A percentile compares a stretch with the other conserved stretches of the same genome.
Evolutionary conservation across 2,329 filamentous ascomycete genomes (phyloP).

Genomic region (Curvularia spicifera): DNA sequence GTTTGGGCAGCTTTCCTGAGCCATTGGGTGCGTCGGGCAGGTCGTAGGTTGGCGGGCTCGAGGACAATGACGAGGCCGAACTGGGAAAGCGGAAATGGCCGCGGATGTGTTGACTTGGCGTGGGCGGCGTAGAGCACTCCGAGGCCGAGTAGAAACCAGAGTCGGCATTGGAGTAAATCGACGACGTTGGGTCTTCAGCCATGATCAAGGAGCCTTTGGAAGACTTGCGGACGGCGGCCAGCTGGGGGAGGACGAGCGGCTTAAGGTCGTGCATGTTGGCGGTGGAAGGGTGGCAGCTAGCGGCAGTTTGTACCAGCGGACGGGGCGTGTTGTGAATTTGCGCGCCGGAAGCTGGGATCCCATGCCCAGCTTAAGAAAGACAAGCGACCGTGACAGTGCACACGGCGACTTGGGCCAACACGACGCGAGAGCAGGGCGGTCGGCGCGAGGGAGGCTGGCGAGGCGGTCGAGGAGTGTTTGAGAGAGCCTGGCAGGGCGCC

Average conservation of each 20-base stretch:
- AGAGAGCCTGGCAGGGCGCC: constrained; percentile 42
- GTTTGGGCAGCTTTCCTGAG: constrained; percentile 76
- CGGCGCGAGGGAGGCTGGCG: constrained; percentile 29
- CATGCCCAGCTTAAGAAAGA: constrained; percentile 46
- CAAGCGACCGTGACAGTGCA: constrained; percentile 10
- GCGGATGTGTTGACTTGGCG: constrained; percentile 70
- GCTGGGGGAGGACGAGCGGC: constrained; percentile 48
- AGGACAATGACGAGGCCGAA: constrained; percentile 78
- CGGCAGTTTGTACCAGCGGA: constrained; percentile 18
- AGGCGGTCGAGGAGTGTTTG: constrained; percentile 43
- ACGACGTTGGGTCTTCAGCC: constrained; percentile 40
- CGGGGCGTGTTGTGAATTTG: constrained; percentile 40
- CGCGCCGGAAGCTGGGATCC: constrained; percentile 40
- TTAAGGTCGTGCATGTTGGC: constrained; percentile 50
- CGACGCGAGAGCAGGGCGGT: constrained; percentile 23
- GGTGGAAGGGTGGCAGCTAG: constrained; percentile 4
- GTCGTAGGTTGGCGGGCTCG: constrained; percentile 59
- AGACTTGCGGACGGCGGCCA: constrained; percentile 48
- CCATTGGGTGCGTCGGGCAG: constrained; percentile 62
- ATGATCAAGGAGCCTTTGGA: constrained; percentile 46
- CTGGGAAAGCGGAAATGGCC: constrained; percentile 72
- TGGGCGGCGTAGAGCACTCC: constrained; percentile 72
- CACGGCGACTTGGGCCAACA: constrained; percentile 25
- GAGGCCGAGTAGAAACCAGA: constrained; percentile 61
- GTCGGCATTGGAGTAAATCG: constrained; percentile 44